These are phyloP conservation scores for Daedaleopsis nitida DNA, from an alignment of 768 basidiomycete genomes.

Conservation along the genomic window DNA sequence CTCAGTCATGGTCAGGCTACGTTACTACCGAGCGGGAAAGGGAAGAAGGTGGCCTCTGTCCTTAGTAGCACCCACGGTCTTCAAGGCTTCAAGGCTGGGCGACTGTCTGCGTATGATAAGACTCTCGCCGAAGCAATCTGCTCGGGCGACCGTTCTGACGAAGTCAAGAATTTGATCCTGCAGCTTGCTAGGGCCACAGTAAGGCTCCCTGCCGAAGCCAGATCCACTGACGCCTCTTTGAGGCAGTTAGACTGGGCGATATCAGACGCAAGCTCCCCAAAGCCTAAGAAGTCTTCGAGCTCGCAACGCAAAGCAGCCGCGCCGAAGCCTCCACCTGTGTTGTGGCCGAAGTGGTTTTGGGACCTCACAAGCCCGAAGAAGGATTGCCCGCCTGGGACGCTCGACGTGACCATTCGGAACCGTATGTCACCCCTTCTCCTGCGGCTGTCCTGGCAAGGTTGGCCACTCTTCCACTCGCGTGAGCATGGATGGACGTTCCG, in stretches of 20 bases:
- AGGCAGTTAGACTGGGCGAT: constrained; percentile 68
- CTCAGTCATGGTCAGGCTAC: constrained; percentile 34
- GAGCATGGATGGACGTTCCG: constrained; percentile 93
- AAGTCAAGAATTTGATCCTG: constrained; percentile 39
- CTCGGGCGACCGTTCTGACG: constrained; percentile 39
- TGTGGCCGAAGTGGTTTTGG: constrained; percentile 99
- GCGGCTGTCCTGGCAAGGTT: constrained; percentile 82
- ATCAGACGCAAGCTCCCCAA: not conserved
- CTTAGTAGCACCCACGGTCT: constrained; percentile 51
- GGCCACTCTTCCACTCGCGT: constrained; percentile 83
- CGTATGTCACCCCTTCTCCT: constrained; percentile 84
- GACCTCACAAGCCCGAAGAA: constrained; percentile 79
- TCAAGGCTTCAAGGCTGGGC: constrained; percentile 44
- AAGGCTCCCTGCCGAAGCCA: constrained; percentile 22
- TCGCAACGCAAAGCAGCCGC: constrained; percentile 15
- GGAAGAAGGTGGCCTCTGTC: constrained; percentile 46
- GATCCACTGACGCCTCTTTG: constrained; percentile 54
- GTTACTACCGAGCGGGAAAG: constrained; percentile 46
- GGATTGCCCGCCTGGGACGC: constrained; percentile 62
- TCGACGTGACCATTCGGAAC: constrained; percentile 85
- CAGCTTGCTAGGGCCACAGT: constrained; percentile 40
- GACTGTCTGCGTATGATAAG: constrained; percentile 42
- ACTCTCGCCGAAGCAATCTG: constrained; percentile 52
- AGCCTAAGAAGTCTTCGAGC: not conserved
- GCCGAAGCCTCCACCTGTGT: constrained; percentile 42